A percentile compares a stretch with the other conserved stretches of the same genome.
Evolutionary conservation across 371 early-diverging fungal species (phyloP).

Genomic region (Coemansia sp.): DNA sequence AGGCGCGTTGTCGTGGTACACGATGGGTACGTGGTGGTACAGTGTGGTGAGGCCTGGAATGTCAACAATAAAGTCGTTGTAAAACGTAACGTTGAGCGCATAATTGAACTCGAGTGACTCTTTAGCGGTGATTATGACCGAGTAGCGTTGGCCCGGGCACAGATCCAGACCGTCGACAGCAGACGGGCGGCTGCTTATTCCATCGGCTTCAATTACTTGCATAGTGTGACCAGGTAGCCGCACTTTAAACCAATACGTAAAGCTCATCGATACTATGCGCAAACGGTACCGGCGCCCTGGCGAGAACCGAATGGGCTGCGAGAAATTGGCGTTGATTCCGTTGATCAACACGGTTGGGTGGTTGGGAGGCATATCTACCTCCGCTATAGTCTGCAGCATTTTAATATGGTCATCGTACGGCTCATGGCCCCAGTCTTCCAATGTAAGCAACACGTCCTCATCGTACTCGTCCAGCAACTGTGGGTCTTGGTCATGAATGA

Average conservation of each 20-base stretch:
- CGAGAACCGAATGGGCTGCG: conserved; percentile 47
- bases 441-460: conserved; percentile 60
- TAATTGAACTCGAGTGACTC: conserved; percentile 24
- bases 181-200: conserved; percentile 59
- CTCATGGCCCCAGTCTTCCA: conserved; percentile 54
- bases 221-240: conserved; percentile 72
- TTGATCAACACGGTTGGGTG: conserved; percentile 18
- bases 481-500: conserved; percentile 4
- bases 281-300: conserved; percentile 82
- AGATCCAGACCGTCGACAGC: conserved; percentile 58
- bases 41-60: conserved; percentile 3
- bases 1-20: neutral
- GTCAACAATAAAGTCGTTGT: conserved; percentile 4
- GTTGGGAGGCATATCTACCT: neutral
- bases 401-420: neutral
- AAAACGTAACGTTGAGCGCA: conserved; percentile 18
- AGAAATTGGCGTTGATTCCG: conserved; percentile 28
- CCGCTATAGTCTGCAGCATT: no score
- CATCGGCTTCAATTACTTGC: conserved; percentile 78
- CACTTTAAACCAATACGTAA: conserved; percentile 70
- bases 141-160: conserved; percentile 67
- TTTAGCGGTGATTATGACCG: conserved; percentile 67
- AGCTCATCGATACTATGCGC: conserved; percentile 73
- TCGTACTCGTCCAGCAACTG: conserved; percentile 55
- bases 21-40: conserved; percentile 5